Conservation (phyloP, 805 yeast genomes). For the Metschnikowia gelsemii region DNA sequence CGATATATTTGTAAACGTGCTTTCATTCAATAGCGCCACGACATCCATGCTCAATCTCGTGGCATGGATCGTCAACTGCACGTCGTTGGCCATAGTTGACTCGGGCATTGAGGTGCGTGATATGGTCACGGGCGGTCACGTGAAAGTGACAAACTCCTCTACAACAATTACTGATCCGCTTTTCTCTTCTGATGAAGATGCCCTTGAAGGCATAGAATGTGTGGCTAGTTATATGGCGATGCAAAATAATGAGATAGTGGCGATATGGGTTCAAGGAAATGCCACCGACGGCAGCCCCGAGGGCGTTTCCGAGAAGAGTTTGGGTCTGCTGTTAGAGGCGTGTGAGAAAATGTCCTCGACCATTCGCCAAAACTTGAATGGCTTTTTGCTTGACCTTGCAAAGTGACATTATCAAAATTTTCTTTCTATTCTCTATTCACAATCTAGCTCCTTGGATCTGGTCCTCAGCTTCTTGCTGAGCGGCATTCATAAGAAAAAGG, state of each 20-base stretch:
- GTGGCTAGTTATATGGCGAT: slow-evolving; percentile 54
- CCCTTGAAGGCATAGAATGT: slow-evolving; percentile 14
- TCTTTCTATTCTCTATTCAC: neutral
- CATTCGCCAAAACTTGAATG: slow-evolving; percentile 46
- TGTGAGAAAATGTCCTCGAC: slow-evolving; percentile 46
- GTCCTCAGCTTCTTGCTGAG: too few relatives aligned
- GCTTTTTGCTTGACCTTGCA: slow-evolving; percentile 33
- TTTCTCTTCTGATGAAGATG: slow-evolving; percentile 9
- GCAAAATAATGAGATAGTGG: slow-evolving; percentile 56
- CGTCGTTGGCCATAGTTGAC: slow-evolving; percentile 76
- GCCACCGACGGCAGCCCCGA: slow-evolving; percentile 23
- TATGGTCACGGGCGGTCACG: slow-evolving; percentile 65
- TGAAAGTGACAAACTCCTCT: slow-evolving; percentile 22
- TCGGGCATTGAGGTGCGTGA: slow-evolving; percentile 81
- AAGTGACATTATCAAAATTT: slow-evolving; percentile 1
- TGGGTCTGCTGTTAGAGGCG: slow-evolving; percentile 35
- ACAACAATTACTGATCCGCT: slow-evolving; percentile 14
- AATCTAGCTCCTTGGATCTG: too few relatives aligned
- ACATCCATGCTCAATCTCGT: slow-evolving; percentile 37
- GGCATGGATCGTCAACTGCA: slow-evolving; percentile 57
- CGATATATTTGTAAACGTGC: slow-evolving; percentile 68
- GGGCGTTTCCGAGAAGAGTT: slow-evolving; percentile 24
- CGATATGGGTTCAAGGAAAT: slow-evolving; percentile 50
- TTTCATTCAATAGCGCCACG: slow-evolving; percentile 42
- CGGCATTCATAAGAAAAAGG: too few relatives aligned